A percentile compares a stretch with the other conserved stretches of the same genome.
phyloP scores from a whole-genome alignment of 345 rosid genomes.

The Laguncularia racemosa region DNA sequence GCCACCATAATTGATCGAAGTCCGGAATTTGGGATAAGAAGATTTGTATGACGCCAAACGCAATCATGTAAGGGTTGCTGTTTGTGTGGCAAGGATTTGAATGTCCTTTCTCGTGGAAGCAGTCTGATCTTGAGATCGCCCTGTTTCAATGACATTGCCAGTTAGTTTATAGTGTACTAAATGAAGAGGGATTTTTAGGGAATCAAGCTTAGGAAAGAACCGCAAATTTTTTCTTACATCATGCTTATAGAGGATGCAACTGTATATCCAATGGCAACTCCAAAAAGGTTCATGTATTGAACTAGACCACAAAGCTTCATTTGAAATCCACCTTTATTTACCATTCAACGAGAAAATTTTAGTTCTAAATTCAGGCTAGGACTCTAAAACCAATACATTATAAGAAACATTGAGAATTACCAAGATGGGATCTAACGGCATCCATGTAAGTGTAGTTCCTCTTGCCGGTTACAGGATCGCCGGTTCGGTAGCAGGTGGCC shows the following conservation, averaged over 20 bases:
- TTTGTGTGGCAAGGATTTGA: slow-evolving; percentile 5
- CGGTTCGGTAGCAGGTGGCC: slow-evolving; percentile 30
- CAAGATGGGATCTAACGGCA: slow-evolving; percentile 35
- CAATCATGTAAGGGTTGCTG: slow-evolving; percentile 10
- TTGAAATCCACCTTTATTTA: slow-evolving; percentile 7
- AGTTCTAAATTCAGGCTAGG: no score
- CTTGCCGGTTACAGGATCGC: slow-evolving; percentile 31
- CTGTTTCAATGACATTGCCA: not conserved
- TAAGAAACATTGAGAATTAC: slow-evolving; percentile 6
- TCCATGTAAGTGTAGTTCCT: slow-evolving; percentile 37
- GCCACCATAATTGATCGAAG: slow-evolving; percentile 12
- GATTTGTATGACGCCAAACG: slow-evolving; percentile 4
- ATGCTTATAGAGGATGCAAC: slow-evolving; percentile 4
- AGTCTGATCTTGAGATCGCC: slow-evolving; percentile 8
- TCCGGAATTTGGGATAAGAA: slow-evolving; percentile 10
- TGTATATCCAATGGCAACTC: slow-evolving; percentile 3
- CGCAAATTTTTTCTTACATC: not conserved
- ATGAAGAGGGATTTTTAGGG: no score
- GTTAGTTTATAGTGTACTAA: no score
- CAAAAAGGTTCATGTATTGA: slow-evolving; percentile 8
- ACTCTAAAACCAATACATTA: no score
- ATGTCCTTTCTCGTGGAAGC: slow-evolving; percentile 5
- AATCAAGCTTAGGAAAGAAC: no score
- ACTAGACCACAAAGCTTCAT: slow-evolving; percentile 5
- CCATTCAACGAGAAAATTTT: no score